Conservation (phyloP, 345 rosid species). For the Linum trigynum region DNA sequence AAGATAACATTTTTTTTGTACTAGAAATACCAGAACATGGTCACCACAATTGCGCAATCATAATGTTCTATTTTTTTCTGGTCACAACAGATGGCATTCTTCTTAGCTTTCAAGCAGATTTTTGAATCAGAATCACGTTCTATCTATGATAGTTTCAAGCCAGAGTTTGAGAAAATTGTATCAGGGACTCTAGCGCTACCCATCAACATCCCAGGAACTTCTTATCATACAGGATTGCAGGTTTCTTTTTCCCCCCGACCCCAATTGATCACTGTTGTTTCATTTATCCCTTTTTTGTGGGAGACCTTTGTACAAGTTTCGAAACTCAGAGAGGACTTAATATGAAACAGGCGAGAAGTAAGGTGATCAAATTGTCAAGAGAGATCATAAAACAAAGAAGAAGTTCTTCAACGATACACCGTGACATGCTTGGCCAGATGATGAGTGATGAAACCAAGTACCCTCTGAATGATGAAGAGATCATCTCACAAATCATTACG, state of each 20-base stretch:
- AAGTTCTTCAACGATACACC: constrained; percentile 28
- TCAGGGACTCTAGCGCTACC: constrained; percentile 9
- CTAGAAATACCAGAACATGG: no score
- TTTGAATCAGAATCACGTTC: background rate
- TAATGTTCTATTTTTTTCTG: background rate
- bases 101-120: constrained; percentile 1
- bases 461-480: constrained; percentile 45
- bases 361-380: constrained; percentile 36
- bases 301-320: no score
- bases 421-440: constrained; percentile 69
- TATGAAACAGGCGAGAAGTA: constrained; percentile 55
- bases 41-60: background rate
- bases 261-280: background rate
- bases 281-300: background rate
- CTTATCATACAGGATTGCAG: constrained; percentile 9
- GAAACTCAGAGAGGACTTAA: background rate
- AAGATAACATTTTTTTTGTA: background rate
- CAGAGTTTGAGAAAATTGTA: constrained; percentile 8
- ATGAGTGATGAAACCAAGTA: constrained; percentile 40
- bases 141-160: constrained; percentile 1
- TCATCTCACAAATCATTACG: constrained; percentile 76
- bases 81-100: constrained; percentile 10
- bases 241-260: background rate
- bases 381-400: constrained; percentile 50
- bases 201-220: constrained; percentile 18